Conservation (phyloP, 164 flowering plant species). For the Umbellularia californica region DNA sequence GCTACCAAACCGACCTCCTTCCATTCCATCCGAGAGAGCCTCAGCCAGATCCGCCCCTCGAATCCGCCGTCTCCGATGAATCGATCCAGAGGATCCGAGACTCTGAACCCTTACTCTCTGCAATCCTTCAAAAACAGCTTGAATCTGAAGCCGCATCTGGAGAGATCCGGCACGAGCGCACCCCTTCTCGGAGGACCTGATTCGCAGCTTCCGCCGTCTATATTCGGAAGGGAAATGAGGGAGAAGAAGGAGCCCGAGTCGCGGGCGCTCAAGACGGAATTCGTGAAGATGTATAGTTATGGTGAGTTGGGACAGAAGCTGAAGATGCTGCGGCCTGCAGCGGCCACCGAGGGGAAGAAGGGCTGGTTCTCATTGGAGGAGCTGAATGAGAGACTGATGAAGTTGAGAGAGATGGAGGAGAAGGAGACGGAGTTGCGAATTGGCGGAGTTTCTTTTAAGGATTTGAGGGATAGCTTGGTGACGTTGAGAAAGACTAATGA, state of each 20-base stretch:
- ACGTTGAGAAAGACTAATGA: not conserved
- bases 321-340: slow-evolving; percentile 42
- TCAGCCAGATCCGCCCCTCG: slow-evolving; percentile 21
- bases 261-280: slow-evolving; percentile 25
- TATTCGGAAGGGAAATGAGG: slow-evolving; percentile 31
- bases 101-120: slow-evolving; percentile 17
- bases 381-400: slow-evolving; percentile 32
- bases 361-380: slow-evolving; percentile 60
- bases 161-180: not conserved
- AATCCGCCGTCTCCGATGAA: not conserved
- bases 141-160: slow-evolving; percentile 23
- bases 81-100: not conserved
- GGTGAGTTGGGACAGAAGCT: slow-evolving; percentile 63
- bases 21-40: slow-evolving; percentile 34
- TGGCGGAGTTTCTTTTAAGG: slow-evolving; percentile 24
- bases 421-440: slow-evolving; percentile 28
- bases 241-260: slow-evolving; percentile 18
- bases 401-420: slow-evolving; percentile 58
- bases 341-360: slow-evolving; percentile 18
- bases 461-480: slow-evolving; percentile 12
- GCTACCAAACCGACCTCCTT: slow-evolving; percentile 10
- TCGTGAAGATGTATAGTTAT: slow-evolving; percentile 36
- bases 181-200: slow-evolving; percentile 23
- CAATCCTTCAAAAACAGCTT: slow-evolving; percentile 22
- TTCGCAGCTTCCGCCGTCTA: slow-evolving; percentile 18